Base-by-base conservation (phyloP, 257 asterid genomes). In the Thymus quinquecostatus region DNA sequence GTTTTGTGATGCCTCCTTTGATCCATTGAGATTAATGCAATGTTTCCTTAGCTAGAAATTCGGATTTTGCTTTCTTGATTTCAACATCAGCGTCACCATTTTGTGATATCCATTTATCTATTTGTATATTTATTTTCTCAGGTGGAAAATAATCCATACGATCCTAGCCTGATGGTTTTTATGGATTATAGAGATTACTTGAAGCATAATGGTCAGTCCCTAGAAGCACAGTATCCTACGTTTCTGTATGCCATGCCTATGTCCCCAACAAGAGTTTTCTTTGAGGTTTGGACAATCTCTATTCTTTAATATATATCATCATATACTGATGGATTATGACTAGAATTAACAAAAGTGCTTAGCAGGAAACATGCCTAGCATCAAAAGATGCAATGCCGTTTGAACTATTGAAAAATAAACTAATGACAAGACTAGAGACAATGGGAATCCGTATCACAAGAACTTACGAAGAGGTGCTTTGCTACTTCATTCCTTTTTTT, bases 231-330 rank as follows among this genome's bases (percentile, higher is more conserved):
- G 80, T 87, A 77, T 81, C 99, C 99, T 5, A 92, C 98, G 34
- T 95, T 95, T 87, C 98, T 95, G n/a, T 95, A 95, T 67, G 99
- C 90, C 13, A 95, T 95, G 99, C 82, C 98, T 30, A 87, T 95
- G 88, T 78, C 98, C 41, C 87, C 82, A 27, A 88, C 98, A 30
- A 87, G 92, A 79, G 89, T 95, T 68, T 95, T 95, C 89, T 95
- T 88, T 72, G 98, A 95, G 98, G 97, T 91, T 68, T 50, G 64
- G 29, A 74, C 48, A 30, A 63, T 54, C 53, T 36, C 13, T 60
- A 60, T 21, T 67, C 13, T 63, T 68, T 6, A 21, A 21, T 43
- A 5, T 10, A 27, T 71, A 48, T 6, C 9, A 12, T 9, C 28
- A 30, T n/a, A 14, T 40, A 48, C 8, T 41, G 54, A 40, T 38